Conservation (phyloP, 2,329 filamentous ascomycete genomes). For the Dichotomopilus funicola region DNA sequence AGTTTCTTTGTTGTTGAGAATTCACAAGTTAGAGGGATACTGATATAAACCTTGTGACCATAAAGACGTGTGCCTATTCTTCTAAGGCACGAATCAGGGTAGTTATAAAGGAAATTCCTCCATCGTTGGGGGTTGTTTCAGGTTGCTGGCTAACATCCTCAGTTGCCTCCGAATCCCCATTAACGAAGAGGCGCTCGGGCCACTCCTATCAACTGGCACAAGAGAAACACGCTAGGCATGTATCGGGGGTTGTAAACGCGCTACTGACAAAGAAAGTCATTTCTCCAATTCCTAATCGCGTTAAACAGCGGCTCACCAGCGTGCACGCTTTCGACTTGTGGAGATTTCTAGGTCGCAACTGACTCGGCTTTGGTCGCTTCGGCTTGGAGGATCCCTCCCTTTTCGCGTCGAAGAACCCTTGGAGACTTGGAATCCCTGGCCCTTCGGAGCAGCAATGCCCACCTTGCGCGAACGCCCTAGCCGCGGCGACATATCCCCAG, state of each 20-base stretch:
- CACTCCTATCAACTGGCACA: neutral
- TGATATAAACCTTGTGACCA: no score
- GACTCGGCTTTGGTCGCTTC: slow-evolving; percentile 17
- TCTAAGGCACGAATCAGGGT: no score
- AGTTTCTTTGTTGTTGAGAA: no score
- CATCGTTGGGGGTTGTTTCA: neutral
- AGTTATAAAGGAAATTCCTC: no score
- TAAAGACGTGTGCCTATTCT: no score
- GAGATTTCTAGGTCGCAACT: slow-evolving; percentile 17
- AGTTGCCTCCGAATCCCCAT: neutral
- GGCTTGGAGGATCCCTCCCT: slow-evolving; percentile 14
- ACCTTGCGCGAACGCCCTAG: slow-evolving; percentile 26
- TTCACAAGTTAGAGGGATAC: no score
- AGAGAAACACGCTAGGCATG: slow-evolving; percentile 7
- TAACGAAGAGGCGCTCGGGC: neutral
- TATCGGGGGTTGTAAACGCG: slow-evolving; percentile 17
- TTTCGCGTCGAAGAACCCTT: slow-evolving; percentile 2
- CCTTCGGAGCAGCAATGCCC: slow-evolving; percentile 21
- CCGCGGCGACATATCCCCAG: slow-evolving; percentile 24
- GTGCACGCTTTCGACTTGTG: slow-evolving; percentile 11
- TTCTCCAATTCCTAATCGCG: slow-evolving; percentile 8
- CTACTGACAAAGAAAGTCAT: neutral
- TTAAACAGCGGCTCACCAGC: neutral
- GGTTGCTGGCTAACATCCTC: neutral
- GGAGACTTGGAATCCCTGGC: slow-evolving; percentile 18